phyloP scores from a whole-genome alignment of 2,329 filamentous ascomycete species.

The Cladorrhinum sp. region DNA sequence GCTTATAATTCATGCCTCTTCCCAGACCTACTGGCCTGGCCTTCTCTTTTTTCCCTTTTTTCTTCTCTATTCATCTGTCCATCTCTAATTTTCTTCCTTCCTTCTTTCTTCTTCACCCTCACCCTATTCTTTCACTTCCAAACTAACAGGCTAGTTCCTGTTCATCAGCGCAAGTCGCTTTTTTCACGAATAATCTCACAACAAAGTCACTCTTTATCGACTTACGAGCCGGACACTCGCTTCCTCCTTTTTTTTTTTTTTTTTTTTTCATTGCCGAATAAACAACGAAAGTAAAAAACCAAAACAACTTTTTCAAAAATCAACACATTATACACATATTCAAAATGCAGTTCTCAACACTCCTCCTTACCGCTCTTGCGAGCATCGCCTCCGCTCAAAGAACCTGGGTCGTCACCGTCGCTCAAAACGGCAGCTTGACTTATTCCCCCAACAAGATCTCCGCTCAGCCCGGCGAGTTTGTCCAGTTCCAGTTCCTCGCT shows the following conservation, averaged over 20 bases:
- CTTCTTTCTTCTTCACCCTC: constrained; percentile 26
- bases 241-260: constrained; percentile 19
- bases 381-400: constrained; percentile 40
- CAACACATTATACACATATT: constrained; percentile 25
- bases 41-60: constrained; percentile 29
- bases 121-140: constrained; percentile 30
- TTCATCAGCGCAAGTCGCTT: constrained; percentile 47
- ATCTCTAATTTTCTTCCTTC: constrained; percentile 28
- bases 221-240: constrained; percentile 26
- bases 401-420: constrained; percentile 53
- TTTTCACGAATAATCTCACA: constrained; percentile 12
- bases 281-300: not conserved
- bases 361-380: constrained; percentile 47
- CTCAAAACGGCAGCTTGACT: constrained; percentile 51
- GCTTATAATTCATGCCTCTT: constrained; percentile 43
- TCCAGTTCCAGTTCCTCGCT: constrained; percentile 64
- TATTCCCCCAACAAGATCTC: constrained; percentile 66
- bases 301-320: constrained; percentile 19
- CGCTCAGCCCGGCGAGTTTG: constrained; percentile 59
- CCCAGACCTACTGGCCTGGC: constrained; percentile 24
- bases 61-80: constrained; percentile 22
- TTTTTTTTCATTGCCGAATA: no score
- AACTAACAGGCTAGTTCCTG: constrained; percentile 46
- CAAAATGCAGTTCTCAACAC: constrained; percentile 53
- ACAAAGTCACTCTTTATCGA: constrained; percentile 28